phyloP scores from a whole-genome alignment of 140 eudicot species.

The Anethum foeniculum region DNA sequence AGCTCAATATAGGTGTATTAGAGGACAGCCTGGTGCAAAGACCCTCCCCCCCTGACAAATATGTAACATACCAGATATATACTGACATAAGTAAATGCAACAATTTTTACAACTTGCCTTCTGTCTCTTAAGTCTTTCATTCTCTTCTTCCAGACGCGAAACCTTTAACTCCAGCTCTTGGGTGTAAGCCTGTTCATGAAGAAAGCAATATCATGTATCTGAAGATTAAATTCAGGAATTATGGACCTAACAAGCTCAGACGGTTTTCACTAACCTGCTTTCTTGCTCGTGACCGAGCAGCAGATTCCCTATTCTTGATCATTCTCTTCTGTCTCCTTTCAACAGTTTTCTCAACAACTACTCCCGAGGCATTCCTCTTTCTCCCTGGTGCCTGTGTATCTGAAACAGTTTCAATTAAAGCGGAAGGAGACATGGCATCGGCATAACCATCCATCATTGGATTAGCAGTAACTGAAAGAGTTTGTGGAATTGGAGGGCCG shows the following conservation, averaged over 20 bases:
- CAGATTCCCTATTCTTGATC: slow-evolving; percentile 81
- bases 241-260: neutral
- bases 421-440: slow-evolving; percentile 51
- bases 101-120: slow-evolving; percentile 28
- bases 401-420: slow-evolving; percentile 56
- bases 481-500: slow-evolving; percentile 43
- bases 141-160: slow-evolving; percentile 76
- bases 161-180: slow-evolving; percentile 74
- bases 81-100: neutral
- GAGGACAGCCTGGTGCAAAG: neutral
- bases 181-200: slow-evolving; percentile 61
- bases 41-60: too few relatives aligned
- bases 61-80: neutral
- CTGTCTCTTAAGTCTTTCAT: slow-evolving; percentile 61
- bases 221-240: neutral
- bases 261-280: slow-evolving; percentile 43
- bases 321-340: slow-evolving; percentile 89
- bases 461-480: slow-evolving; percentile 40
- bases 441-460: slow-evolving; percentile 56
- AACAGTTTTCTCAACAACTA: slow-evolving; percentile 68
- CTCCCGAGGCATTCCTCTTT: slow-evolving; percentile 55
- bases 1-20: neutral
- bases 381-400: slow-evolving; percentile 69
- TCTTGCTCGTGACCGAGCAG: slow-evolving; percentile 81
- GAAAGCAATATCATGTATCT: slow-evolving; percentile 4